Evolutionary conservation across 352 stramenopile species (phyloP), one percentile per base, ranked within the genome.

Genomic region (Pythium grandisporangium): DNA sequence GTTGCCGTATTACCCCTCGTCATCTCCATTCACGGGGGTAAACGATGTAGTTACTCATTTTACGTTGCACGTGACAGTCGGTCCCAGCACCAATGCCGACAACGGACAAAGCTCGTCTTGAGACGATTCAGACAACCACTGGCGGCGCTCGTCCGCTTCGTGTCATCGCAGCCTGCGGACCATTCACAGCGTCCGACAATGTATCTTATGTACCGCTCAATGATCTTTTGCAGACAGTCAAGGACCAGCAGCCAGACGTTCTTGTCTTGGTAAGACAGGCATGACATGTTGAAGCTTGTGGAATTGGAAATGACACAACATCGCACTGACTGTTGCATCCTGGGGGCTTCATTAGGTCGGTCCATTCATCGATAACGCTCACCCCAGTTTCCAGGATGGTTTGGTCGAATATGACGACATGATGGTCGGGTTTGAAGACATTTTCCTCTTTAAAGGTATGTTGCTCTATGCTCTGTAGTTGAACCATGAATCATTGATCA

Each of bases 301-400:
- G n/a, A n/a, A n/a, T n/a, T n/a, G n/a, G n/a, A n/a, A n/a, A n/a
- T n/a, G n/a, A n/a, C n/a, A n/a, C n/a, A n/a, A n/a, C n/a, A n/a
- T n/a, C n/a, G n/a, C n/a, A n/a, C n/a, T n/a, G n/a, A n/a, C n/a
- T n/a, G n/a, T n/a, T n/a, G n/a, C n/a, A n/a, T n/a, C n/a, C n/a
- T n/a, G n/a, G n/a, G n/a, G n/a, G n/a, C n/a, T n/a, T n/a, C n/a
- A n/a, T n/a, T 30, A 91, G 78, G 75, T 94, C 27, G 96, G 96
- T 13, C 96, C 96, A 12, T 99, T 99, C 70, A 96, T 99, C 20
- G 93, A 98, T 61, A 71, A 68, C 17, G 77, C 84, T 44, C 94
- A 98, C 49, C 66, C 83, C 14, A 78, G 84, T 43, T 87, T 98
- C 29, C 57, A 88, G 42, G 66, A 86, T 29, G 91, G 89, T 11